Base-by-base conservation (phyloP, 306 rosid species). In the Prinsepia uniflora region DNA sequence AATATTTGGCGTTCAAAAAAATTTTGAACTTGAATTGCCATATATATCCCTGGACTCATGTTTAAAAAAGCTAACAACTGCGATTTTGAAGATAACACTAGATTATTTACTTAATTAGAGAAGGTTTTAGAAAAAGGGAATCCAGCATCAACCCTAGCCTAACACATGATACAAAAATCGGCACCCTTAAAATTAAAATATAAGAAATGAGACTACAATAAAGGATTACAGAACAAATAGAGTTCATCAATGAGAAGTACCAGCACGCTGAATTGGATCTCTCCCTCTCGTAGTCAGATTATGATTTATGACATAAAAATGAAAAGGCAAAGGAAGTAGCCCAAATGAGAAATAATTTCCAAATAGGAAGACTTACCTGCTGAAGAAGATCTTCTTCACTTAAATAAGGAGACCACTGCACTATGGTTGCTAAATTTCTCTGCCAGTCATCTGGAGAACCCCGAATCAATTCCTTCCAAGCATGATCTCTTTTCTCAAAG, bases 331-430 rank as follows among this genome's bases (percentile, higher is more conserved):
- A 44, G 17, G 8, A 11, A 60, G 20, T 10, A 17, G 44, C 17
- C 24, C 30, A 44, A 8, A 59, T 17, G 57, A 58, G 34, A 20
- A 57, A 56, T 8, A 58, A 47, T 40, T 18, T 6, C 0, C 19
- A 40, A 58, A 22, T 36, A 14, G 48, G 46, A 52, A 70, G 71
- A 59, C 8, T 73, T 70, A 76, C 89, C 78, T 90, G 96, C 67
- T 84, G 84, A 67, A 82, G 87, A 82, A 92, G 96, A 72, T 90
- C 90, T 40, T 74, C 74, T 86, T 89, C 98, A 76, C 81, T 79
- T 19, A 83, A 52, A 84, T 86, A 90, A 14, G 98, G 98, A 72
- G 97, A 93, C 97, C 98, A 93, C 44, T 82, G 86, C 64, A 86
- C 79, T 30, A 93, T 75, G 75, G 96, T 90, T 7, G 74, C 89